These are phyloP conservation scores for Rutstroemia sp. DNA, from an alignment of 2,329 filamentous ascomycete species.

Conservation along the genomic window DNA sequence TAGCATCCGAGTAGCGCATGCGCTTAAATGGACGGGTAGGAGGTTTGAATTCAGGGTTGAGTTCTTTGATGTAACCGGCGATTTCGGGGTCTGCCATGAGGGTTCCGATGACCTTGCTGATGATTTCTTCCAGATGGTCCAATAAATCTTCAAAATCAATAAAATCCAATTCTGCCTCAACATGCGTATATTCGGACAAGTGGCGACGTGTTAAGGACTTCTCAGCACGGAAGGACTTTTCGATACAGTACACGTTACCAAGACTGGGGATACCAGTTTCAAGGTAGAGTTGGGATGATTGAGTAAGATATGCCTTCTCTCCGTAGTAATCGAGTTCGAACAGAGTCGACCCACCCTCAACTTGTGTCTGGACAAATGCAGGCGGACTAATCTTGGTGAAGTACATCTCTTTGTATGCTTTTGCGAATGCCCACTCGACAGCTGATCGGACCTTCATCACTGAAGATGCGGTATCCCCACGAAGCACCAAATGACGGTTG, in stretches of 20 bases:
- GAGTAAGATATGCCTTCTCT: constrained; percentile 86
- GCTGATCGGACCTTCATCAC: constrained; percentile 67
- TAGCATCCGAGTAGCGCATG: constrained; percentile 92
- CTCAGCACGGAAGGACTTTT: constrained; percentile 97
- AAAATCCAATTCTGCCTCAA: constrained; percentile 94
- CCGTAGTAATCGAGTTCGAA: constrained; percentile 51
- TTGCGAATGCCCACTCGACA: constrained; percentile 60
- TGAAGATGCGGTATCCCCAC: constrained; percentile 59
- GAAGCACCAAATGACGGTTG: constrained; percentile 63
- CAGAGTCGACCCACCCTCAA: constrained; percentile 69
- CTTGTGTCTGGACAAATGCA: constrained; percentile 75
- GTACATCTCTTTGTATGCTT: constrained; percentile 54
- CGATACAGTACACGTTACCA: constrained; percentile 95
- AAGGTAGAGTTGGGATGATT: constrained; percentile 95
- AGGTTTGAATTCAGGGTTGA: constrained; percentile 84
- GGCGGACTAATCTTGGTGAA: constrained; percentile 67
- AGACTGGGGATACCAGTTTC: constrained; percentile 88
- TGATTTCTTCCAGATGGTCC: constrained; percentile 74
- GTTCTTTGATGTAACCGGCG: constrained; percentile 66
- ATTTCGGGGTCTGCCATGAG: constrained; percentile 67
- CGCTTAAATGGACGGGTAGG: constrained; percentile 83
- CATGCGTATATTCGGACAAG: constrained; percentile 91
- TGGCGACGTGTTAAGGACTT: constrained; percentile 93
- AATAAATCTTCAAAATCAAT: constrained; percentile 89
- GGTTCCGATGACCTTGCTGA: constrained; percentile 54